Base-by-base conservation (phyloP, 2,329 filamentous ascomycete genomes). In the Neopestalotiopsis sp. region DNA sequence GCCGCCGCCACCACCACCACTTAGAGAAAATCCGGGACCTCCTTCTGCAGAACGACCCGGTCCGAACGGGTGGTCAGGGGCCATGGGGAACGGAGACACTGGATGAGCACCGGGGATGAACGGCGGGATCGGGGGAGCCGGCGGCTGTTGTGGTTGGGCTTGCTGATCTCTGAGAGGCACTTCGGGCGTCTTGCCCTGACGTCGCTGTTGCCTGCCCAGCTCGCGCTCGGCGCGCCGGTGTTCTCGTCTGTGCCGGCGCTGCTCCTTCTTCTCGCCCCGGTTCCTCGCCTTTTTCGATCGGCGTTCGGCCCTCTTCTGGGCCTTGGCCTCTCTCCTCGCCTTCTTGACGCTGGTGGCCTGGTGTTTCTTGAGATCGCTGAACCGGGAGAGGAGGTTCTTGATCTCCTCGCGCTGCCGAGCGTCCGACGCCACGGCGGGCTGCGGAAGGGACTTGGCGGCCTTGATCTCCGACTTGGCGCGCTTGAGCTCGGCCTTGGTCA, bases 401-500 rank as follows among this genome's bases (percentile, higher is more conserved):
- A 88, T 78, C 66, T 88, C 82, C 57, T 78, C 78, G 5, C 57
- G 42, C 30, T 49, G 32, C 12, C 9, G 49, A 28, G 62, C 20
- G n/a, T 69, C 65, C 4, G 67, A 40, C 10, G 52, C 24, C 4
- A 64, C 61, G 28, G 67, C 40, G 24, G 42, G 63, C 42, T 56
- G 65, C 38, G 71, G 63, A 28, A 68, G 56, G 10, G 69, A 74
- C 69, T 78, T 81, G 14, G 78, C 80, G 1, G 77, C 75, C 67
- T 84, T 84, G 68, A 89, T 81, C 32, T 86, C 79, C 13, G 80
- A 74, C 42, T 77, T 81, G 3, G 86, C 77, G 32, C 79, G 72
- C 58, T 79, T 78, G 2, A 89, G 76, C 32, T 82, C 81, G 4
- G 81, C 78, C 69, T 79, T 84, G 9, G 84, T 87, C 70, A 86